Base-by-base conservation (phyloP, 768 basidiomycete genomes). In the Cyclocybe cylindracea region DNA sequence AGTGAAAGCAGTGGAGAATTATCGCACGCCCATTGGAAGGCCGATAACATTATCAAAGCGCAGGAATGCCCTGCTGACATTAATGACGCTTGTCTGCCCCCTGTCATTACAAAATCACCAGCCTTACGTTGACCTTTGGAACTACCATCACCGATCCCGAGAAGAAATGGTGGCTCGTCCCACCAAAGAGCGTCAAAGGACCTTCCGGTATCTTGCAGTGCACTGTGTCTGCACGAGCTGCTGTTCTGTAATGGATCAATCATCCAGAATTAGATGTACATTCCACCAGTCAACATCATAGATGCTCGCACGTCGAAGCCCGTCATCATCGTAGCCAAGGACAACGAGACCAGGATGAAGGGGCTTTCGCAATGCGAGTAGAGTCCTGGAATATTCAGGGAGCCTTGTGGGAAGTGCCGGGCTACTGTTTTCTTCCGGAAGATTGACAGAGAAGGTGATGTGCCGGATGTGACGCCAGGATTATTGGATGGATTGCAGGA, bases 221-320 rank as follows among this genome's bases (percentile, higher is more conserved):
- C 63, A 66, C 51, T 69, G 68, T 52, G 57, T 61, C 1, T 69
- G 68, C 57, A 57, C 55, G 2, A 50, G 53, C 18, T 69, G 66
- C 56, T 64, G 18, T 46, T 60, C 4, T 58, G 60, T 5, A 60
- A 58, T 16, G 67, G 66, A 5, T 63, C 53, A 7, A 57, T 62
- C 29, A 64, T 67, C 34, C 60, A 62, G 43, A 66, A 59, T 44
- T 68, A 64, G 64, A 51, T 58, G 1, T 59, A 64, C 34, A 42
- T 68, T 7, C 60, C 64, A 3, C 44, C 54, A 3, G 58, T 41
- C 7, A 60, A 66, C 42, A 58, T 69, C 24, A 40, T 62, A 42
- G 56, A 59, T 18, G n/a, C 29, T 6, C 10, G 47, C 10, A 52
- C 59, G 6, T 47, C 55, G 5, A 44, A 46, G 3, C 57, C 58